Evolutionary conservation across 192 early-diverging fungal species (phyloP).

Genomic region (Backusella psychrophila): DNA sequence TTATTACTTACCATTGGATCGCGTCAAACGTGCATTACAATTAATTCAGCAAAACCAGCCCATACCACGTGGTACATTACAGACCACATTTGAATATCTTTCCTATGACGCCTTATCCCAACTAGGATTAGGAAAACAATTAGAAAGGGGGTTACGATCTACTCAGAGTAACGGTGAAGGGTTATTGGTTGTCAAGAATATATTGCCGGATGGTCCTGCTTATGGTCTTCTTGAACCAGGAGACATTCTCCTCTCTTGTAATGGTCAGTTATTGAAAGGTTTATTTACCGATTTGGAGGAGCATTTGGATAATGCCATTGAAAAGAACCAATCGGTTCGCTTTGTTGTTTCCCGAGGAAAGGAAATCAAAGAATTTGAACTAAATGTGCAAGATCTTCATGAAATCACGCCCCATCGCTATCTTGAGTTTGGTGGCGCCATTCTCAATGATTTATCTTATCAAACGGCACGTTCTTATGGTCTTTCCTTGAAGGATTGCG

Average conservation of each 20-base stretch:
- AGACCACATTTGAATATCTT: constrained; percentile 63
- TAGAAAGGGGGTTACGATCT: constrained; percentile 54
- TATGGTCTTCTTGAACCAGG: constrained; percentile 55
- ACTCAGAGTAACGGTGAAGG: constrained; percentile 50
- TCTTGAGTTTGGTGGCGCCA: constrained; percentile 82
- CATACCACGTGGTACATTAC: constrained; percentile 73
- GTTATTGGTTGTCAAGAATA: constrained; percentile 59
- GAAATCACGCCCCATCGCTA: constrained; percentile 76
- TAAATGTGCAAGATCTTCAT: constrained; percentile 68
- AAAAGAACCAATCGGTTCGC: constrained; percentile 25
- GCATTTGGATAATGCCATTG: constrained; percentile 58
- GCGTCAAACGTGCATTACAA: constrained; percentile 64
- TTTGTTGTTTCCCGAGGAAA: constrained; percentile 59
- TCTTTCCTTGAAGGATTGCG: constrained; percentile 57
- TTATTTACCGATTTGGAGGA: constrained; percentile 61
- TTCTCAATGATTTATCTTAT: constrained; percentile 69
- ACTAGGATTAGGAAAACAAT: constrained; percentile 60
- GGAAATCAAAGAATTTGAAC: constrained; percentile 25
- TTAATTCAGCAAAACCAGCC: constrained; percentile 49
- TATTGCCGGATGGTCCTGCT: constrained; percentile 70
- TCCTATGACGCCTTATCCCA: constrained; percentile 69
- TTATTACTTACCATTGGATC: constrained; percentile 76
- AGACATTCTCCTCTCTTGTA: constrained; percentile 66
- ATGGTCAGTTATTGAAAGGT: constrained; percentile 55
- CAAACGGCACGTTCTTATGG: constrained; percentile 67